phyloP scores from a whole-genome alignment of 495 filamentous ascomycete species.

The Aspergillus bertholletiae region DNA sequence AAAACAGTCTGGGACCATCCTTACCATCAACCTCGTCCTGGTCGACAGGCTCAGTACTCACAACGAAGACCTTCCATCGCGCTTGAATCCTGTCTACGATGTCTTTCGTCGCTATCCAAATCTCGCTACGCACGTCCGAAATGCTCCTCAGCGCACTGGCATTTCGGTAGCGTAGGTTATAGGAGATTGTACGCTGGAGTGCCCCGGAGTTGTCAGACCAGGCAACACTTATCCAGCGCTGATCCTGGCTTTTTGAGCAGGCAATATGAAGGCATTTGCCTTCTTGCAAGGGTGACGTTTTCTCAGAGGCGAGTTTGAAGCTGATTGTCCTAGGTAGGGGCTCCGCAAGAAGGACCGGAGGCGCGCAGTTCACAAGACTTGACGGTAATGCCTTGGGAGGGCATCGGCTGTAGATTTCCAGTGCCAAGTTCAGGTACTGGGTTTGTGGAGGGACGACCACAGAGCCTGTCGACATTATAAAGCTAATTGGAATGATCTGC shows the following conservation, averaged over 20 bases:
- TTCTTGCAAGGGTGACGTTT: slow-evolving; percentile 67
- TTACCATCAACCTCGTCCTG: slow-evolving; percentile 66
- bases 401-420: slow-evolving; percentile 88
- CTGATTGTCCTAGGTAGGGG: slow-evolving; percentile 67
- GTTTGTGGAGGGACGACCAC: slow-evolving; percentile 65
- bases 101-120: slow-evolving; percentile 80
- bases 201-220: slow-evolving; percentile 86
- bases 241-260: slow-evolving; percentile 76
- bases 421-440: slow-evolving; percentile 64
- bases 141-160: slow-evolving; percentile 52
- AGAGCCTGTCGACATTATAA: slow-evolving; percentile 61
- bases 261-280: slow-evolving; percentile 83
- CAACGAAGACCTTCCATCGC: slow-evolving; percentile 77
- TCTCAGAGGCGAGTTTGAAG: slow-evolving; percentile 66
- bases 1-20: not conserved
- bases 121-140: slow-evolving; percentile 66
- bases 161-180: slow-evolving; percentile 68
- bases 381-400: slow-evolving; percentile 46
- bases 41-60: slow-evolving; percentile 68
- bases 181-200: slow-evolving; percentile 73
- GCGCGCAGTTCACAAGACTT: slow-evolving; percentile 47
- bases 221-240: slow-evolving; percentile 83
- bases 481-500: slow-evolving; percentile 74
- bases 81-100: slow-evolving; percentile 68
- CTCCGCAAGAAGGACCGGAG: slow-evolving; percentile 74